Conservation (phyloP, 2,329 filamentous ascomycete species). For the Penicillium concentricum region DNA sequence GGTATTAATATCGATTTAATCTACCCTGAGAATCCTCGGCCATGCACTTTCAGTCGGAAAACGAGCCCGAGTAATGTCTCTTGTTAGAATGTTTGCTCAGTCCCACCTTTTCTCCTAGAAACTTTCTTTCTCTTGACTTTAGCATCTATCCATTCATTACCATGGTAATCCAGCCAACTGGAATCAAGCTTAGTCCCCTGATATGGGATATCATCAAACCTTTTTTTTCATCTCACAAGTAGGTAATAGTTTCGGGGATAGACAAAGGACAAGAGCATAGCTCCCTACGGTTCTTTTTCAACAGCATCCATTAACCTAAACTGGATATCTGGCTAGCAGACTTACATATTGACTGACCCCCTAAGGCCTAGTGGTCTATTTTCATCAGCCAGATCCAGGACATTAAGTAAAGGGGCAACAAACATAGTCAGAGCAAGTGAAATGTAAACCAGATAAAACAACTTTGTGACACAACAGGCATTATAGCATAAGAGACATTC, state of each 20-base stretch:
- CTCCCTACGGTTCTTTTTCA: background rate
- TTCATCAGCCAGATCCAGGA: background rate
- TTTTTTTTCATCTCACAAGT: no score
- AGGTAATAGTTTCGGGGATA: background rate
- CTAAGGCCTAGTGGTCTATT: background rate
- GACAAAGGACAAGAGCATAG: background rate
- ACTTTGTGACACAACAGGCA: background rate
- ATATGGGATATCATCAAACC: no score
- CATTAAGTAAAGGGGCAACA: background rate
- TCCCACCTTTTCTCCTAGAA: background rate
- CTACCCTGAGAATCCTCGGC: background rate
- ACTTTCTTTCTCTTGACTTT: background rate
- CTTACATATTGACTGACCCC: conserved; percentile 3
- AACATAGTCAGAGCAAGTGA: background rate
- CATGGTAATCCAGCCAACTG: no score
- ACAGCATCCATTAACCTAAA: background rate
- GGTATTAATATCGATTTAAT: background rate
- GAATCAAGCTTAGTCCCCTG: no score
- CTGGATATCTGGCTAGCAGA: background rate
- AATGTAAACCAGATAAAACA: background rate
- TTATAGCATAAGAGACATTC: background rate
- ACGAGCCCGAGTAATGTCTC: background rate
- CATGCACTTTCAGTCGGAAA: background rate
- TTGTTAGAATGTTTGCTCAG: background rate
- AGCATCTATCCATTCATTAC: no score